These are phyloP conservation scores for Corchorus olitorius DNA, from an alignment of 345 rosid genomes.

Conservation along the genomic window DNA sequence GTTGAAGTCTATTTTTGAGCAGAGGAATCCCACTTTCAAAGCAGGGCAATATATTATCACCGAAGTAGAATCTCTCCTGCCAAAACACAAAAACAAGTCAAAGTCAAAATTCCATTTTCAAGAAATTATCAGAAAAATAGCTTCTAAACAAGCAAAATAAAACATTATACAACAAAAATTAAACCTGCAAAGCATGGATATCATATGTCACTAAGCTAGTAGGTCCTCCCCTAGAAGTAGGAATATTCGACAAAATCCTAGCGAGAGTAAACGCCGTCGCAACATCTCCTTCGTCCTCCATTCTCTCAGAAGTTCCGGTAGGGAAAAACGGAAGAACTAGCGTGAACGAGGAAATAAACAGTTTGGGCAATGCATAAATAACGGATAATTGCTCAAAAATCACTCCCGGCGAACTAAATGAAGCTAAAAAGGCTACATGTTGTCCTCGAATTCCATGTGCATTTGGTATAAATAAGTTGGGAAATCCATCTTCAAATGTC, in stretches of 20 bases:
- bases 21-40: constrained; percentile 96
- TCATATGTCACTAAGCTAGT: constrained; percentile 96
- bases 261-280: constrained; percentile 98
- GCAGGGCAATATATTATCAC: constrained; percentile 88
- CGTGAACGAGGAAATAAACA: constrained; percentile 88
- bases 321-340: constrained; percentile 97
- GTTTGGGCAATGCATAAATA: constrained; percentile 85
- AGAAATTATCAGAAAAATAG: background rate
- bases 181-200: constrained; percentile 96
- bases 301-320: constrained; percentile 95
- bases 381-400: constrained; percentile 95
- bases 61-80: constrained; percentile 97
- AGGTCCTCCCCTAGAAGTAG: constrained; percentile 88
- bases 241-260: constrained; percentile 86
- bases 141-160: background rate
- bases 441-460: constrained; percentile 94
- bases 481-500: constrained; percentile 93
- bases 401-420: constrained; percentile 85
- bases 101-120: background rate
- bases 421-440: constrained; percentile 90
- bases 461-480: constrained; percentile 89
- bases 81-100: constrained; percentile 17
- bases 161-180: background rate
- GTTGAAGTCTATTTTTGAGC: constrained; percentile 80
- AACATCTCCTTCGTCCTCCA: constrained; percentile 98